Evolutionary conservation across 805 yeast species (phyloP).

Genomic region (Candida germanica): DNA sequence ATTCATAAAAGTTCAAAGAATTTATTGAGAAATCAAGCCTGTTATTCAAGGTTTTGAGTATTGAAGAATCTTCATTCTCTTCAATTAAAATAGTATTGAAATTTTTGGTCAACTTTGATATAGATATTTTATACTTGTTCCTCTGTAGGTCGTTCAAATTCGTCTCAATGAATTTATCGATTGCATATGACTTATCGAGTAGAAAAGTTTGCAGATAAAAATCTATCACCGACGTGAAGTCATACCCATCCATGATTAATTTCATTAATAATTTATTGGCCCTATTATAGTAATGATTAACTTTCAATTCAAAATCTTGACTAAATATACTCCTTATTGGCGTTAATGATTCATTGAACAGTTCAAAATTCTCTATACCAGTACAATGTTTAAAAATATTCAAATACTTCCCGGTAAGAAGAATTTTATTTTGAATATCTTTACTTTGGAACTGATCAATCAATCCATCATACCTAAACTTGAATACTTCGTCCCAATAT

Average conservation of each 20-base stretch:
- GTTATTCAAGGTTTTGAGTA: conserved; percentile 7
- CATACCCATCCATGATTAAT: conserved; percentile 59
- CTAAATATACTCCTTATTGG: conserved; percentile 32
- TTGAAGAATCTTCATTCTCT: not conserved
- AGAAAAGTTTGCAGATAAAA: conserved; percentile 58
- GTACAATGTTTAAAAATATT: conserved; percentile 64
- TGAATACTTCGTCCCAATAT: conserved; percentile 73
- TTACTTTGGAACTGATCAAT: conserved; percentile 58
- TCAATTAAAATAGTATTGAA: conserved; percentile 13
- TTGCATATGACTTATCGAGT: conserved; percentile 47
- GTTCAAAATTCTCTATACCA: conserved; percentile 41
- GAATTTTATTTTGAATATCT: conserved; percentile 58
- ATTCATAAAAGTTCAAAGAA: conserved; percentile 41
- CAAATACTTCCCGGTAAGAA: conserved; percentile 81
- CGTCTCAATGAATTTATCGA: conserved; percentile 50
- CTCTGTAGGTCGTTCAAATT: conserved; percentile 54
- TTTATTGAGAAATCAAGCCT: conserved; percentile 40
- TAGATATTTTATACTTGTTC: conserved; percentile 29
- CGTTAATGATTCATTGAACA: conserved; percentile 22
- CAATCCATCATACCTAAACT: conserved; percentile 71
- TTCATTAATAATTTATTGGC: conserved; percentile 63
- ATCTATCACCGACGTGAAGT: conserved; percentile 45
- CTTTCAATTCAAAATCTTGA: conserved; percentile 48
- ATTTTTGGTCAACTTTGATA: conserved; percentile 23
- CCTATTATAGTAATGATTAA: conserved; percentile 59